Evolutionary conservation across 371 early-diverging fungal species (phyloP), one percentile per base, ranked within the genome.

Genomic region (Coemansia sp.): DNA sequence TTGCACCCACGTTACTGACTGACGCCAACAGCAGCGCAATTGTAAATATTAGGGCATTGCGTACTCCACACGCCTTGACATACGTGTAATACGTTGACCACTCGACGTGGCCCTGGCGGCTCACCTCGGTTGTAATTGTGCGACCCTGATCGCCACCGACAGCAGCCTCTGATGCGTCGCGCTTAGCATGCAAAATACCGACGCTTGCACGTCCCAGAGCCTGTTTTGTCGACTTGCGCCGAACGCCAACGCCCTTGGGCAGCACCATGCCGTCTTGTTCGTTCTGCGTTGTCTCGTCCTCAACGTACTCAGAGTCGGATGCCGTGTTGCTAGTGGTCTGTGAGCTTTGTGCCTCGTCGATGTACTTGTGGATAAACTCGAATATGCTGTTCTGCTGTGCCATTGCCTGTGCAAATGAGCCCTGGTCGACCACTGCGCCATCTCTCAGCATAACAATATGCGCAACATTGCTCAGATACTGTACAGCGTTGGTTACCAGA

Each of bases 401-500:
- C 88, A 93, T 91, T 37, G 94, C 81, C 16, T 83, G 78, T 7
- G 83, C 71, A 65, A 85, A 94, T 3, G 79, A 71, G n/a, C 93
- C 95, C 23, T 85, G 83, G 59, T 94, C 91, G n/a, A 80, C 83
- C 26, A 97, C 84, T n/a, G 75, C 48, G 7, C 97, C 97, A 0
- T 91, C 85, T 8, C 86, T 80, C 26, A 98, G 72, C 84, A 92
- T 85, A 66, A 91, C 72, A 23, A 97, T 84, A 0, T 80, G 68
- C 57, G 93, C 90, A 3, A 85, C 78, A 28, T 85, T 81, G 39
- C 87, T 84, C 42, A 96, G 71, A 67, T 89, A 90, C 42, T 94
- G 90, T 33, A 97, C 86, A 9, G 90, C 92, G 75, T 98, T 96
- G 0, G 96, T 98, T 21, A 97, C 97, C 40, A 98, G 83, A 18